Evolutionary conservation across 495 filamentous ascomycete genomes (phyloP).

Genomic region (Aspergillus ostianus): DNA sequence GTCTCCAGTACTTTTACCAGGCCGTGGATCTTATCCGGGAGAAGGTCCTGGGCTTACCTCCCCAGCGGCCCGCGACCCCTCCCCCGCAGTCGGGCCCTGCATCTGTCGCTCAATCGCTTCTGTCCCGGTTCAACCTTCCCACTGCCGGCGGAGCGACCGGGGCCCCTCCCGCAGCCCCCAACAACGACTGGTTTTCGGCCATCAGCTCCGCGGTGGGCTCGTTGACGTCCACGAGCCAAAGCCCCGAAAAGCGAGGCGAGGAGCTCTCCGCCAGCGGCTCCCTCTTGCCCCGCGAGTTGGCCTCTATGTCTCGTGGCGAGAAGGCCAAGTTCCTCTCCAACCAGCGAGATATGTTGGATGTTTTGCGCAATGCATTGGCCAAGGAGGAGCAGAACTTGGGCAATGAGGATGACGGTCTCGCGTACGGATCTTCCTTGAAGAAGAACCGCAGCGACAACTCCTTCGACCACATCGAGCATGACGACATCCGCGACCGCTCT

Average conservation of each 20-base stretch:
- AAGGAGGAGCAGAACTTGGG: constrained; percentile 60
- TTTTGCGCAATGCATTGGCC: constrained; percentile 71
- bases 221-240: constrained; percentile 40
- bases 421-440: constrained; percentile 50
- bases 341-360: constrained; percentile 69
- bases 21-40: constrained; percentile 72
- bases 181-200: constrained; percentile 63
- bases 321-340: constrained; percentile 67
- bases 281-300: constrained; percentile 65
- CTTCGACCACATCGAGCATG: constrained; percentile 80
- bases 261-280: constrained; percentile 57
- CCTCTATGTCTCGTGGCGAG: constrained; percentile 53
- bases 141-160: constrained; percentile 37
- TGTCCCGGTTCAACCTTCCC: constrained; percentile 84
- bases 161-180: constrained; percentile 41
- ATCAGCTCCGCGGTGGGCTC: constrained; percentile 65
- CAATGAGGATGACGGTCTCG: constrained; percentile 46
- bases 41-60: constrained; percentile 67
- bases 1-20: constrained; percentile 77
- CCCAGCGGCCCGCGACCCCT: constrained; percentile 50
- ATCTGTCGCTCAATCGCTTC: constrained; percentile 74
- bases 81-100: constrained; percentile 45
- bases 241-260: constrained; percentile 49
- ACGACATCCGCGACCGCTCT: constrained; percentile 52
- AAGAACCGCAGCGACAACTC: constrained; percentile 76